A percentile compares a stretch with the other conserved stretches of the same genome.
Conservation (phyloP, 805 yeast species). For the Suhomyces tanzawaensis region DNA sequence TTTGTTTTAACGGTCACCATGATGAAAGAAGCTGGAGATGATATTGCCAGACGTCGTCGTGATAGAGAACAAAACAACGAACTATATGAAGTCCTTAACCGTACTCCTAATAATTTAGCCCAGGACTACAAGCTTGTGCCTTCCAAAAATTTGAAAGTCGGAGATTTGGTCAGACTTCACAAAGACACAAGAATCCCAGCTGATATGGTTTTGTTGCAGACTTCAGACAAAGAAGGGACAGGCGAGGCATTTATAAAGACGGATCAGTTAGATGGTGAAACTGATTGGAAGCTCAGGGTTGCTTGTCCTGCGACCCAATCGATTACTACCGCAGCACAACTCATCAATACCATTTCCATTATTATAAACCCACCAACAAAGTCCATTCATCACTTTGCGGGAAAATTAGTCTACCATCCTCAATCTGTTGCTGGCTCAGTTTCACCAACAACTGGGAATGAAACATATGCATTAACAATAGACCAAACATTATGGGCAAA, state of each 20-base stretch:
- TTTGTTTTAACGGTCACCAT: constrained; percentile 91
- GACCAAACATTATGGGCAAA: constrained; percentile 98
- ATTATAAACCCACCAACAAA: constrained; percentile 85
- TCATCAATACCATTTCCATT: constrained; percentile 47
- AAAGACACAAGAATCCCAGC: constrained; percentile 92
- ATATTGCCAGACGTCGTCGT: constrained; percentile 82
- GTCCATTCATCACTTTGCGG: constrained; percentile 77
- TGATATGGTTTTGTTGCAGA: constrained; percentile 79
- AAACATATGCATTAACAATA: constrained; percentile 64
- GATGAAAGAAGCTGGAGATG: constrained; percentile 95
- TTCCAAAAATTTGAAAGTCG: constrained; percentile 70
- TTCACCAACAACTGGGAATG: constrained; percentile 27
- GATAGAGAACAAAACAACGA: constrained; percentile 89
- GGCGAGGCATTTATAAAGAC: constrained; percentile 95
- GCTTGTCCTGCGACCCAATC: constrained; percentile 74
- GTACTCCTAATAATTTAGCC: constrained; percentile 18
- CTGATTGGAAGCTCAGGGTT: constrained; percentile 94
- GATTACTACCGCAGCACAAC: constrained; percentile 43
- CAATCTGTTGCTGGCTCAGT: constrained; percentile 18
- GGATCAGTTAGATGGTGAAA: constrained; percentile 97
- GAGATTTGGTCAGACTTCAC: constrained; percentile 75
- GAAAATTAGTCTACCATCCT: constrained; percentile 59
- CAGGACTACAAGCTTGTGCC: constrained; percentile 32
- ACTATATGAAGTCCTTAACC: constrained; percentile 62
- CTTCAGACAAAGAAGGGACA: constrained; percentile 60